Evolutionary conservation across 1,284 basidiomycete species (phyloP).

Genomic region (Cryptococcus hybrid): DNA sequence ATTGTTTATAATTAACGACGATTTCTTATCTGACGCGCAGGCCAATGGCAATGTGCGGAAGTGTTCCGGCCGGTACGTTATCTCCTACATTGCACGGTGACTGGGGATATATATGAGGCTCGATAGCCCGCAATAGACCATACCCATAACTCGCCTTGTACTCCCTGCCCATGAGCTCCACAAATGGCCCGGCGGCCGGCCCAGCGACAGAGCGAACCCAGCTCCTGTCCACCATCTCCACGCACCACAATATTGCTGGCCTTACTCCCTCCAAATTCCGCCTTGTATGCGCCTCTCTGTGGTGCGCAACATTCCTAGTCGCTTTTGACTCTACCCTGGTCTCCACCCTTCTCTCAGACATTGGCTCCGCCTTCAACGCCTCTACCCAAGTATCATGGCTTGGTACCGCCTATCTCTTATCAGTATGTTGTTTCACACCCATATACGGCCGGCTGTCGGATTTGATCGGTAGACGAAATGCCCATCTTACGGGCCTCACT

Average conservation of each 20-base stretch:
- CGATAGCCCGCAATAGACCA: not conserved
- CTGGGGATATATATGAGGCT: no score
- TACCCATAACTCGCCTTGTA: not conserved
- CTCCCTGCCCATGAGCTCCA: not conserved
- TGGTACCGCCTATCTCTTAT: constrained; percentile 58
- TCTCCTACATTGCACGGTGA: no score
- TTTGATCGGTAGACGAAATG: constrained; percentile 78
- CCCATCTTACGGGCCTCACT: constrained; percentile 63
- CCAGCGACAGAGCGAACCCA: constrained; percentile 3
- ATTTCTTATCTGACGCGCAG: no score
- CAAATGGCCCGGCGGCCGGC: not conserved
- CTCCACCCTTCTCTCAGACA: constrained; percentile 59
- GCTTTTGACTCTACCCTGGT: constrained; percentile 67
- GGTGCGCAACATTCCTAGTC: constrained; percentile 59
- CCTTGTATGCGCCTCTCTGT: constrained; percentile 34
- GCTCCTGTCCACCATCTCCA: not conserved
- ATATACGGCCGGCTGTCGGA: constrained; percentile 83
- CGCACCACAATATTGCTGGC: constrained; percentile 41
- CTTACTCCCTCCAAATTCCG: constrained; percentile 31
- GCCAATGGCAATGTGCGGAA: no score
- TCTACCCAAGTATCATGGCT: constrained; percentile 71
- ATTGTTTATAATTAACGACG: no score
- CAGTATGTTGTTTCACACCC: constrained; percentile 82
- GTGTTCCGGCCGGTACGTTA: no score
- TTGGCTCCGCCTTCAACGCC: constrained; percentile 37